Percentiles rank a stretch among this genome's conserved stretches.
Evolutionary conservation across 2,329 filamentous ascomycete species (phyloP).

Genomic region (Paracoccidioides brasiliensis): DNA sequence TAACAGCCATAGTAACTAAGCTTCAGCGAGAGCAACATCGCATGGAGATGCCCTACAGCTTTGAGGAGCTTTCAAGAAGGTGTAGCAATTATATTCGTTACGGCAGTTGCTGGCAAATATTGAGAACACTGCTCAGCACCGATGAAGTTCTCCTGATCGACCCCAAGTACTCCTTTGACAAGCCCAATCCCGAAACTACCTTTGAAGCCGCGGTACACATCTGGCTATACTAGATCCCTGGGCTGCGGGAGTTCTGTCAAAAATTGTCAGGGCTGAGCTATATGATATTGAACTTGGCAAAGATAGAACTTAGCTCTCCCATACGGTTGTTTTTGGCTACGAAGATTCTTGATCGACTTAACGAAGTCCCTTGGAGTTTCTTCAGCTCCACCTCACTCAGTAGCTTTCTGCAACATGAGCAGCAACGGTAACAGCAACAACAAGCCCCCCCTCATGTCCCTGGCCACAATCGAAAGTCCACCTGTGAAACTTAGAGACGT

Average conservation of each 20-base stretch:
- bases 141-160: conserved; percentile 13
- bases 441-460: conserved; percentile 4
- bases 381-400: neutral
- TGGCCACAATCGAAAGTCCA: conserved; percentile 7
- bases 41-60: conserved; percentile 7
- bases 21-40: conserved; percentile 10
- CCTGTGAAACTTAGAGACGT: conserved; percentile 8
- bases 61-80: conserved; percentile 9
- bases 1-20: conserved; percentile 7
- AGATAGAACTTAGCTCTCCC: conserved; percentile 8
- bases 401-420: neutral
- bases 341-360: conserved; percentile 11
- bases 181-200: conserved; percentile 9
- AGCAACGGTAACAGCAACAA: neutral
- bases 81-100: conserved; percentile 12
- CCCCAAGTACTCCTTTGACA: conserved; percentile 12
- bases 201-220: conserved; percentile 11
- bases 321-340: conserved; percentile 10
- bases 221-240: conserved; percentile 11
- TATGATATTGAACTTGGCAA: conserved; percentile 12
- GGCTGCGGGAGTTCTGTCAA: conserved; percentile 12
- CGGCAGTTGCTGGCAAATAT: conserved; percentile 11
- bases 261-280: conserved; percentile 12
- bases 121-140: conserved; percentile 9
- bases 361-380: conserved; percentile 10